Evolutionary conservation across 1,284 basidiomycete species (phyloP).

Genomic region (Porodaedalea pini): DNA sequence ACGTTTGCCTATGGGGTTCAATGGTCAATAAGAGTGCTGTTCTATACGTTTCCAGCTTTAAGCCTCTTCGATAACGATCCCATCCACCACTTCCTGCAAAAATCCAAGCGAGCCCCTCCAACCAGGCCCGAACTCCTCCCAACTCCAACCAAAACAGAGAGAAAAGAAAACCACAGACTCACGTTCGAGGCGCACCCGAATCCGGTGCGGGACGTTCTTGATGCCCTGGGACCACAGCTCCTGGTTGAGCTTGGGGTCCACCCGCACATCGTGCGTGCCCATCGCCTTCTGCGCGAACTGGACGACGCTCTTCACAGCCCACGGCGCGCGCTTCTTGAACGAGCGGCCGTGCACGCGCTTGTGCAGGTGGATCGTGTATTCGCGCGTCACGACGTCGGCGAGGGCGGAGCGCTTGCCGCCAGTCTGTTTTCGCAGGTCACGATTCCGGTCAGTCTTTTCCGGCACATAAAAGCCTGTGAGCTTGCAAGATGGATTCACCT

Average conservation of each 20-base stretch:
- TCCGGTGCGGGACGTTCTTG: slow-evolving; percentile 85
- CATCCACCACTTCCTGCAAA: not conserved
- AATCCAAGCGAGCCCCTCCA: not conserved
- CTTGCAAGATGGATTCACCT: slow-evolving; percentile 28
- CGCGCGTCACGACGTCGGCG: slow-evolving; percentile 93
- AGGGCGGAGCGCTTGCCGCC: slow-evolving; percentile 86
- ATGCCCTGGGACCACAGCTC: slow-evolving; percentile 87
- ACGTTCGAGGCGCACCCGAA: slow-evolving; percentile 92
- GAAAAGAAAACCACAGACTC: slow-evolving; percentile 38
- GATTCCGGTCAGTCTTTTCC: not conserved
- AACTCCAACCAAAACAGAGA: not conserved
- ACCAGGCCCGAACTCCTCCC: not conserved
- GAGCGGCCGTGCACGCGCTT: slow-evolving; percentile 87
- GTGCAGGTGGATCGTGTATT: slow-evolving; percentile 96
- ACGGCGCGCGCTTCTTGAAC: slow-evolving; percentile 93
- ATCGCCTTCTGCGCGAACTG: slow-evolving; percentile 89
- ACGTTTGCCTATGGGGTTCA: slow-evolving; percentile 59
- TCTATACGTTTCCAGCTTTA: not conserved
- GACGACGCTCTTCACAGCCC: slow-evolving; percentile 89
- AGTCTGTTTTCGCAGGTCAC: slow-evolving; percentile 42
- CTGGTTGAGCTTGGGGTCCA: slow-evolving; percentile 94
- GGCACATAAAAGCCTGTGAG: too few species aligned
- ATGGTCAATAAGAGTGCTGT: too few species aligned
- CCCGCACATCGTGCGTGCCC: slow-evolving; percentile 88
- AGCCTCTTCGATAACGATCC: not conserved